These are phyloP conservation scores for Alnus glutinosa DNA, from an alignment of 306 rosid species.

Conservation along the genomic window DNA sequence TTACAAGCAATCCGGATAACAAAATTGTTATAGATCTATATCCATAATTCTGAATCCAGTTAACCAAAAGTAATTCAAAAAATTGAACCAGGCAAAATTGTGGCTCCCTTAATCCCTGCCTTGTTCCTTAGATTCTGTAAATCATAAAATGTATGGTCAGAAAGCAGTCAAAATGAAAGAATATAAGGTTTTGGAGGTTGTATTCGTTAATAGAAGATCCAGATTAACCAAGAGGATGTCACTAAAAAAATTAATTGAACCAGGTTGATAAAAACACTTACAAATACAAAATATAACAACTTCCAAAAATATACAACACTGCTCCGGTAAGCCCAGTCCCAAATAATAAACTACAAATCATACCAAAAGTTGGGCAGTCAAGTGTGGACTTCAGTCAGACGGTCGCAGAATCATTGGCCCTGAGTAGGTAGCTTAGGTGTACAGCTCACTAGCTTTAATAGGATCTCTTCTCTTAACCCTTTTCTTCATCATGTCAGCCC, in stretches of 20 bases:
- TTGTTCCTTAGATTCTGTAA: no score
- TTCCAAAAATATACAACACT: neutral
- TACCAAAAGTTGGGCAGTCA: neutral
- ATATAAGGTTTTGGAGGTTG: neutral
- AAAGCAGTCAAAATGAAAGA: neutral
- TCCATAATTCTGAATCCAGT: no score
- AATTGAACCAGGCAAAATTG: no score
- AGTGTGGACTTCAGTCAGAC: neutral
- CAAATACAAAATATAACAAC: neutral
- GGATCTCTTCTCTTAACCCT: conserved; percentile 52
- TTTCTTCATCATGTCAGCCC: conserved; percentile 82
- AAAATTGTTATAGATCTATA: no score
- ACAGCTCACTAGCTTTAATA: conserved; percentile 15
- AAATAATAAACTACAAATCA: neutral
- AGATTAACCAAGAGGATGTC: neutral
- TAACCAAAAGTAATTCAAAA: no score
- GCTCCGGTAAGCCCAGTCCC: neutral
- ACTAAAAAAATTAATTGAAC: neutral
- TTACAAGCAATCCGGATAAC: no score
- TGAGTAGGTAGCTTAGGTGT: conserved; percentile 20
- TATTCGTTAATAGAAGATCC: neutral
- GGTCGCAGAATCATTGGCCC: neutral
- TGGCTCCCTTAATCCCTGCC: no score
- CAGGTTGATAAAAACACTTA: neutral
- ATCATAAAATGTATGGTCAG: no score